phyloP scores from a whole-genome alignment of 805 yeast species.

The Torulaspora quercuum region DNA sequence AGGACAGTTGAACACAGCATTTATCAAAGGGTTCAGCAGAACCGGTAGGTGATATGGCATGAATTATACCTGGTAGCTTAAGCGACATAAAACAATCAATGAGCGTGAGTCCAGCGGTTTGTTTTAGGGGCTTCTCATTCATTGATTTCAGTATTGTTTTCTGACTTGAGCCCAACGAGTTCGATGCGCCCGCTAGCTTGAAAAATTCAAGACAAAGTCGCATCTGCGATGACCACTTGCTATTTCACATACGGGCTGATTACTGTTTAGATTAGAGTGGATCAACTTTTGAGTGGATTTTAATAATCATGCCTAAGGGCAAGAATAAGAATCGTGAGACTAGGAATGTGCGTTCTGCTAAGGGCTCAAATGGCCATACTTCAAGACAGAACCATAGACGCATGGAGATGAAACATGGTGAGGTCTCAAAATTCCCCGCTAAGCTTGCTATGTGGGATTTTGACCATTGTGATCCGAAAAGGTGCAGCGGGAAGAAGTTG shows the following conservation, averaged over 20 bases:
- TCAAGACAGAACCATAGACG: slow-evolving; percentile 51
- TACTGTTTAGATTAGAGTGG: not conserved
- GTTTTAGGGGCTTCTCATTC: too few relatives aligned
- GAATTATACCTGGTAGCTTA: slow-evolving; percentile 3
- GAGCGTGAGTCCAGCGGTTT: too few relatives aligned
- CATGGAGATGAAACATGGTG: slow-evolving; percentile 36
- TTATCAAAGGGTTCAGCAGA: slow-evolving; percentile 59
- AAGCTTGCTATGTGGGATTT: slow-evolving; percentile 99
- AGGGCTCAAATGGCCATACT: slow-evolving; percentile 55
- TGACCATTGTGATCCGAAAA: slow-evolving; percentile 96
- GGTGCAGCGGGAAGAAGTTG: slow-evolving; percentile 93
- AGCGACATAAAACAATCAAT: not conserved
- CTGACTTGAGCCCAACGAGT: too few relatives aligned
- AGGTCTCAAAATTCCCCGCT: slow-evolving; percentile 57
- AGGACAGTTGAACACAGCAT: slow-evolving; percentile 65
- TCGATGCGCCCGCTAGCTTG: too few relatives aligned
- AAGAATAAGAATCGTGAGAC: slow-evolving; percentile 49
- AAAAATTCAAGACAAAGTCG: too few relatives aligned
- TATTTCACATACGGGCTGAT: not conserved
- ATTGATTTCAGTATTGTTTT: not conserved
- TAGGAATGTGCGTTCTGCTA: slow-evolving; percentile 30
- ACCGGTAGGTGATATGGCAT: slow-evolving; percentile 46
- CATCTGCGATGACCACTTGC: too few relatives aligned
- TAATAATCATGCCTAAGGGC: slow-evolving; percentile 38
- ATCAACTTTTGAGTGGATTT: not conserved